Conservation (phyloP, 371 early-diverging fungal genomes). For the Mortierella sp. region DNA sequence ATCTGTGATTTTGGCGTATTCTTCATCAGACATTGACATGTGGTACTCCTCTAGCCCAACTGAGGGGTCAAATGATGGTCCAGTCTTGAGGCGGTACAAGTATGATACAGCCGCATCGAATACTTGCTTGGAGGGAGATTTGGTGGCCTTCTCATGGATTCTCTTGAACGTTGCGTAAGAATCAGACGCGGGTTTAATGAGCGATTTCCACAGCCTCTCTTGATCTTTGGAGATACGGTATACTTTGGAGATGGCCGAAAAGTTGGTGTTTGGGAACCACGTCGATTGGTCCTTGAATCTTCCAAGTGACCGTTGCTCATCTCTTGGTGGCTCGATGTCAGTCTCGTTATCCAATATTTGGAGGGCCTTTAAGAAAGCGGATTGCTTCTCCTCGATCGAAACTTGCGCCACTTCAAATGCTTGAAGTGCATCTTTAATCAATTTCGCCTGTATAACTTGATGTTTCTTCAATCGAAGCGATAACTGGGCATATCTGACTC, state of each 20-base stretch:
- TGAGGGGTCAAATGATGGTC: not conserved
- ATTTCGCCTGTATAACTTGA: conserved; percentile 1
- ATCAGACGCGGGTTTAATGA: not conserved
- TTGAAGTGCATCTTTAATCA: conserved; percentile 1
- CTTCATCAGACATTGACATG: not conserved
- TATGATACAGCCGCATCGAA: conserved; percentile 58
- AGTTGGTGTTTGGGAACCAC: conserved; percentile 8
- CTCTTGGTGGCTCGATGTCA: not conserved
- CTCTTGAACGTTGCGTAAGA: not conserved
- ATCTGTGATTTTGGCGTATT: not conserved
- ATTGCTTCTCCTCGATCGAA: not conserved
- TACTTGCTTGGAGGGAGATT: conserved; percentile 48
- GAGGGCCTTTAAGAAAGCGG: not conserved
- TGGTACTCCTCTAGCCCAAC: not conserved
- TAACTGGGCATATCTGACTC: conserved; percentile 33
- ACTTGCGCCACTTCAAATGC: not conserved
- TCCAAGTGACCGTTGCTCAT: conserved; percentile 2
- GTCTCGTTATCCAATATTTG: not conserved
- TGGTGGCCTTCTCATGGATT: conserved; percentile 12
- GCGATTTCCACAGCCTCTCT: conserved; percentile 24
- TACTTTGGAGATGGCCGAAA: not conserved
- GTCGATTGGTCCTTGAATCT: not conserved
- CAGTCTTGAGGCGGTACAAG: conserved; percentile 44
- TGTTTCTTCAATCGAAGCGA: conserved; percentile 24
- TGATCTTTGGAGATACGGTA: conserved; percentile 40